Percentiles rank a stretch among this genome's conserved stretches.
Evolutionary conservation across 257 asterid species (phyloP).

Genomic region (Datura wrightii): DNA sequence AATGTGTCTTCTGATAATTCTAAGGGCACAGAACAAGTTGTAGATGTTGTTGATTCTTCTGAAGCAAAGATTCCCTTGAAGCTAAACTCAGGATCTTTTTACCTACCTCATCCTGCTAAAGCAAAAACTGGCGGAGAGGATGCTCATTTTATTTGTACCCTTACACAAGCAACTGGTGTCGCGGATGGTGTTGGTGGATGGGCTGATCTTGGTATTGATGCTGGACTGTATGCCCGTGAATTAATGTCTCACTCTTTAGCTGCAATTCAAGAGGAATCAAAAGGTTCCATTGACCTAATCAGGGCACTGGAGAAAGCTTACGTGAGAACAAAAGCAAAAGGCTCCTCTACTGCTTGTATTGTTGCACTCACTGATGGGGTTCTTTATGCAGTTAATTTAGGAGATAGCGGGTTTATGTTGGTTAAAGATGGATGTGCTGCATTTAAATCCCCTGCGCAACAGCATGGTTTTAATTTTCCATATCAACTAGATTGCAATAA

Average conservation of each 20-base stretch:
- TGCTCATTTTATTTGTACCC: constrained; percentile 32
- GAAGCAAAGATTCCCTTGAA: neutral
- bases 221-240: constrained; percentile 30
- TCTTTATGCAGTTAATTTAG: constrained; percentile 32
- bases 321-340: constrained; percentile 20
- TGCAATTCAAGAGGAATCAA: constrained; percentile 20
- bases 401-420: constrained; percentile 37
- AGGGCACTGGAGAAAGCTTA: constrained; percentile 27
- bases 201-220: constrained; percentile 30
- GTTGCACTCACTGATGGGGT: constrained; percentile 14
- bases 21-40: constrained; percentile 4
- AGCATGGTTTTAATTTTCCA: constrained; percentile 27
- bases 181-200: constrained; percentile 43
- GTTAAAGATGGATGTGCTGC: constrained; percentile 24
- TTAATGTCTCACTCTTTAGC: constrained; percentile 20
- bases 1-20: constrained; percentile 13
- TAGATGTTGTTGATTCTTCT: constrained; percentile 6
- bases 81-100: constrained; percentile 8
- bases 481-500: constrained; percentile 31
- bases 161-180: constrained; percentile 21
- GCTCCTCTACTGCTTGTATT: constrained; percentile 36
- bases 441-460: constrained; percentile 34
- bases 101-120: constrained; percentile 27
- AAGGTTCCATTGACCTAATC: constrained; percentile 23
- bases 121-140: constrained; percentile 33